These are phyloP conservation scores for Pogostemon cablin DNA, from an alignment of 257 asterid genomes.

Conservation along the genomic window DNA sequence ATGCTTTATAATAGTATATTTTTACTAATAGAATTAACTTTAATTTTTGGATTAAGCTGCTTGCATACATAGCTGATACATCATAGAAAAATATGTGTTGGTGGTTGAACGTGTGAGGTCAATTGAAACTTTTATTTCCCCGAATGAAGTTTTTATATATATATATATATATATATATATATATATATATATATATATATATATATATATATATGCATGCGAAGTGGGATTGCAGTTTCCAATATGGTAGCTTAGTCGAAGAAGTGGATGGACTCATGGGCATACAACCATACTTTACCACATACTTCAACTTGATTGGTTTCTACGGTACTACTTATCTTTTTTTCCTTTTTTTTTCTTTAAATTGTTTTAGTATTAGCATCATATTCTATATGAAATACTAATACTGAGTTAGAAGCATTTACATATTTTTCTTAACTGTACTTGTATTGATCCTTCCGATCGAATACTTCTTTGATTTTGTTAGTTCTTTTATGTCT, in stretches of 20 bases:
- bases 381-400: slow-evolving; percentile 19
- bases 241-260: slow-evolving; percentile 97
- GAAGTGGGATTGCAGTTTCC: slow-evolving; percentile 99
- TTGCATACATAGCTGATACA: slow-evolving; percentile 24
- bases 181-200: too few species aligned
- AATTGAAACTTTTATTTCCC: slow-evolving; percentile 3
- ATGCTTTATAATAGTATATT: slow-evolving; percentile 15
- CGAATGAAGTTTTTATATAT: too few species aligned
- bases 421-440: slow-evolving; percentile 9
- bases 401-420: slow-evolving; percentile 6
- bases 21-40: background rate
- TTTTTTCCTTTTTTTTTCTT: background rate
- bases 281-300: slow-evolving; percentile 97
- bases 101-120: slow-evolving; percentile 4
- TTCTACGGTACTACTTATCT: slow-evolving; percentile 60
- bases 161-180: too few species aligned
- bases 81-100: slow-evolving; percentile 9
- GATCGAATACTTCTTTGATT: slow-evolving; percentile 2
- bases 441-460: slow-evolving; percentile 14
- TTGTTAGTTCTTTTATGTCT: slow-evolving; percentile 19
- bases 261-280: slow-evolving; percentile 79
- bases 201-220: slow-evolving; percentile 32
- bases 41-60: slow-evolving; percentile 21
- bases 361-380: slow-evolving; percentile 11
- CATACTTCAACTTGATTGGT: slow-evolving; percentile 97